Base-by-base conservation (phyloP, 805 yeast species). In the Sungouiella thailandica region DNA sequence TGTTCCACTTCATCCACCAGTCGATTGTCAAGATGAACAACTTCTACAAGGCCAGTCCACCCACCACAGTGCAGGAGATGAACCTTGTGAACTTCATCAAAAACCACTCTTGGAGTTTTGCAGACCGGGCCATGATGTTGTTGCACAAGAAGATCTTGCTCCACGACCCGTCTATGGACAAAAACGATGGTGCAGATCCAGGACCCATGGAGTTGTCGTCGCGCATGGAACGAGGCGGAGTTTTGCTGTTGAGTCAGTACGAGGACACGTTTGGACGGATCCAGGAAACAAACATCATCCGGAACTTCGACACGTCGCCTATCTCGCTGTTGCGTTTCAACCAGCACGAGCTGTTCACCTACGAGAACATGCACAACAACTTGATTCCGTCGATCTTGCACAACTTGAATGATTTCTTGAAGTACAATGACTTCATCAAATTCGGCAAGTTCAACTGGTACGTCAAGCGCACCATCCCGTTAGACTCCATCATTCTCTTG, bases 361-460 rank as follows among this genome's bases (percentile, higher is more conserved):
- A 74, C 43, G 74, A 67, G 28, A 74, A 74, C 49, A 50, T 76
- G 37, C 62, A 70, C 13, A 71, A 63, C 42, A 76, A 76, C 50
- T 53, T 77, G 39, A 64, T 77, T 23, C 81, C 83, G 1, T 68
- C 78, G 2, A 62, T 77, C 8, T 47, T 77, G 28, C 82, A 77
- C 44, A 75, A 74, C 42, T 54, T 77, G 41, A 72, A 72, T 44
- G 76, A 74, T 38, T 77, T 76, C 46, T 53, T 73, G 39, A 69
- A 71, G 48, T 67, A 72, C 41, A 70, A 71, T 36, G 72, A 74
- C 41, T 72, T 72, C 44, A 65, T 69, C 36, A 65, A 70, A 32
- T 73, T 69, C 48, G 75, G 75, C 5, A 65, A 69, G 36, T 77
- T 62, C 51, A 77, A 76, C 44, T 77, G 83, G 83, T 77, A 75